Evolutionary conservation across 768 basidiomycete genomes (phyloP), one percentile per base, ranked within the genome.

Genomic region (Termitomyces eurrhizus): DNA sequence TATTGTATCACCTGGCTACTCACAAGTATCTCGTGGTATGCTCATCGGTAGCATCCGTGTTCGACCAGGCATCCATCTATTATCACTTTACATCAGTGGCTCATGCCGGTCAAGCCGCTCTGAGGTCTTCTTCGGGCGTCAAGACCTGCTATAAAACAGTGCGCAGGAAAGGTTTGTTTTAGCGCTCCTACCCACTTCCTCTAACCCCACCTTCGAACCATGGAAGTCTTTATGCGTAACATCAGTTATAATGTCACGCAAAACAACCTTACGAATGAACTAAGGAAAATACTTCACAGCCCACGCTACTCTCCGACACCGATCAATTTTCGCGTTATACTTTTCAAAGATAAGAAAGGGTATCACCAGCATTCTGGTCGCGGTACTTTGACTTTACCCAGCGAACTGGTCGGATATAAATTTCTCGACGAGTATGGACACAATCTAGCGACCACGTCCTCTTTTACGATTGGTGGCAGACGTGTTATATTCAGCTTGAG

Each of bases 311-410:
- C 69, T 4, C 53, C 48, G 0, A 60, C 68, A 1, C 78, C 67
- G 0, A 64, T 83, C 21, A 88, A 87, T 63, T 88, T 88, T 63
- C 74, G 83, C 44, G 77, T 87, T 6, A 70, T 72, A 51, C 73
- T 87, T 16, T 80, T 81, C 66, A 74, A 71, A 39, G 74, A 76
- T 60, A 78, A 72, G 42, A 53, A 61, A 42, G 62, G 70, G 0
- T 57, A 59, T 18, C 68, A 65, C 18, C 59, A 63, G 24, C 80
- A 83, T 59, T 62, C 66, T 8, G 82, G 84, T 6, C 70, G 62
- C 29, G 85, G 83, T 4, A 66, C 68, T 26, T 66, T 88, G 37
- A 84, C 83, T 0, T 67, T 88, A 5, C 83, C 85, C 3, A 71
- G 67, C 11, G 48, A 49, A 11, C 65, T 75, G 16, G 65, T 81